Conservation (phyloP, 139 green algal species). For the Coelastrella sp. region DNA sequence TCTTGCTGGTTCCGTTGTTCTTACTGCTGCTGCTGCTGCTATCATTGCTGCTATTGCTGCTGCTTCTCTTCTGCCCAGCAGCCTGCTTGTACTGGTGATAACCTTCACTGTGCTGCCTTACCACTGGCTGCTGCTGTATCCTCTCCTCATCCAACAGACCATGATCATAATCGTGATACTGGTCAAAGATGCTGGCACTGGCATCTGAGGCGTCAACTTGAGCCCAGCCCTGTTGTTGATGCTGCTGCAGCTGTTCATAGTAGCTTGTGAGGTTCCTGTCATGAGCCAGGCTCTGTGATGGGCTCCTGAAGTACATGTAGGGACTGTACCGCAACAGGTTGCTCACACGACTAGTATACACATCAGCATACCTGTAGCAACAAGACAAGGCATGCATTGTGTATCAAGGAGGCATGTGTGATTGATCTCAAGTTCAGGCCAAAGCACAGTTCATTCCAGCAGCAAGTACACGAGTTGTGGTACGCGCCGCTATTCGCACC, state of each 20-base stretch:
- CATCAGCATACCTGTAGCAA: slow-evolving; percentile 70
- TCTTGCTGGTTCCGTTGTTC: too few species aligned
- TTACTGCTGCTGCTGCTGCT: slow-evolving; percentile 1
- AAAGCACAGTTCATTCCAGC: too few species aligned
- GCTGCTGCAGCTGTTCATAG: slow-evolving; percentile 30
- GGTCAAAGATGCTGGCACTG: neutral
- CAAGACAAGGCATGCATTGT: neutral
- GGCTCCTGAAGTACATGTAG: slow-evolving; percentile 86
- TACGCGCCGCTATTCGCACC: too few species aligned
- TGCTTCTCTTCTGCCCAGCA: neutral
- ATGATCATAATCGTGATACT: neutral
- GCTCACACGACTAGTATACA: slow-evolving; percentile 91
- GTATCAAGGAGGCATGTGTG: too few species aligned
- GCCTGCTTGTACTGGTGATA: too few species aligned
- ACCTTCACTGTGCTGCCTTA: too few species aligned
- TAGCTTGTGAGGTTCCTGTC: slow-evolving; percentile 74
- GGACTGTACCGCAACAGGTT: slow-evolving; percentile 93
- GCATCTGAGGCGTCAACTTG: neutral
- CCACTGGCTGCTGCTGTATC: neutral
- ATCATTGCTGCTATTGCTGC: too few species aligned
- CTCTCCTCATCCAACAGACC: neutral
- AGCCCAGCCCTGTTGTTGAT: slow-evolving; percentile 9
- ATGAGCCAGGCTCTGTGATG: slow-evolving; percentile 80
- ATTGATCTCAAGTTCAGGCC: too few species aligned
- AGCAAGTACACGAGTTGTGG: too few species aligned